Evolutionary conservation across 164 flowering plant species (phyloP).

Genomic region (Berberis vulgaris): DNA sequence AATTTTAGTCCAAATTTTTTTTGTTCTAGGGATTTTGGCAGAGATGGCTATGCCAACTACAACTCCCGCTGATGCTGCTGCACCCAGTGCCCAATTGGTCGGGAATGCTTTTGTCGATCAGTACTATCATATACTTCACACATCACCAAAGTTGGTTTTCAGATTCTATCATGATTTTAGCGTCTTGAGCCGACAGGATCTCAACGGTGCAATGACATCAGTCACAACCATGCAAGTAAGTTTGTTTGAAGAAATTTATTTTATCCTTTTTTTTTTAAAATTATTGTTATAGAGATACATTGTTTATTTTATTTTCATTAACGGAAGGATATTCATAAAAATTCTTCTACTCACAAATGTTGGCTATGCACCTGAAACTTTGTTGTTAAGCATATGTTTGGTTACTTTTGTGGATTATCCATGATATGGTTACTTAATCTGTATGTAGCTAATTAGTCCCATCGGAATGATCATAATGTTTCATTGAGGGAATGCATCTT

Average conservation of each 20-base stretch:
- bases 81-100: slow-evolving; percentile 56
- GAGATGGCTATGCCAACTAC: slow-evolving; percentile 46
- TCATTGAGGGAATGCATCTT: too few species aligned
- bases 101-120: slow-evolving; percentile 81
- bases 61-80: slow-evolving; percentile 17
- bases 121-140: slow-evolving; percentile 71
- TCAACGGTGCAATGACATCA: slow-evolving; percentile 49
- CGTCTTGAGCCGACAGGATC: slow-evolving; percentile 52
- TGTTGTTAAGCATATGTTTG: too few species aligned
- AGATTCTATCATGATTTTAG: slow-evolving; percentile 76
- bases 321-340: too few species aligned
- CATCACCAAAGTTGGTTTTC: slow-evolving; percentile 56
- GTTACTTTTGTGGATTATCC: too few species aligned
- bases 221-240: slow-evolving; percentile 66
- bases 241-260: background rate
- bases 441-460: too few species aligned
- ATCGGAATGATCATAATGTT: too few species aligned
- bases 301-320: too few species aligned
- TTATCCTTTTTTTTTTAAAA: background rate
- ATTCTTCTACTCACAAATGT: too few species aligned
- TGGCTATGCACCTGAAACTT: too few species aligned
- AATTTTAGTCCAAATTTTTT: background rate
- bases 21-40: slow-evolving; percentile 7
- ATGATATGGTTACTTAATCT: too few species aligned
- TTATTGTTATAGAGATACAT: too few species aligned